Percentiles rank a stretch among this genome's conserved stretches.
Evolutionary conservation across 495 filamentous ascomycete genomes (phyloP).

Genomic region (Chaetomium cochliodes): DNA sequence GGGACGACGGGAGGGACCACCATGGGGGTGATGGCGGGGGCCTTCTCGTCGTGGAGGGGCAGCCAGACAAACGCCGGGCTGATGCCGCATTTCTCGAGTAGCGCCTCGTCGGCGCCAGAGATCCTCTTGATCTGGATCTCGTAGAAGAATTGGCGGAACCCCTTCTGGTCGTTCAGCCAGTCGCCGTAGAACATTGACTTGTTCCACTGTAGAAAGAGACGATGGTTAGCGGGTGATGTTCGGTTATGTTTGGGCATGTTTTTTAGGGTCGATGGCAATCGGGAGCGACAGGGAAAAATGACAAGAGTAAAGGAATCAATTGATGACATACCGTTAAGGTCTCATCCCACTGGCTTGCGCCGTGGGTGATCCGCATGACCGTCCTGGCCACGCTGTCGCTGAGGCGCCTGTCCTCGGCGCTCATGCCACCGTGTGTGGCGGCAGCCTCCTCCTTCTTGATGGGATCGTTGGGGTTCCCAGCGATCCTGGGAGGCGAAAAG

Average conservation of each 20-base stretch:
- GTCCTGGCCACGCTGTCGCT: constrained; percentile 12
- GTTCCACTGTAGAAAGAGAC: constrained; percentile 24
- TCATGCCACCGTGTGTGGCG: constrained; percentile 5
- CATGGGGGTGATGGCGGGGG: constrained; percentile 2
- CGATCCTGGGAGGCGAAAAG: constrained; percentile 6
- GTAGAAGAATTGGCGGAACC: constrained; percentile 24
- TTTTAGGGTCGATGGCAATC: not conserved
- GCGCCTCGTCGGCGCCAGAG: constrained; percentile 24
- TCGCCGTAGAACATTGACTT: constrained; percentile 28
- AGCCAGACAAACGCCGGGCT: constrained; percentile 20
- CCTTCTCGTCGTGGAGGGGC: constrained; percentile 16
- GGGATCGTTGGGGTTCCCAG: constrained; percentile 25
- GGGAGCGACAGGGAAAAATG: constrained; percentile 4
- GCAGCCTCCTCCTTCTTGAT: not conserved
- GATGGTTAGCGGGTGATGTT: constrained; percentile 6
- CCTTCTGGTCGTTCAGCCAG: constrained; percentile 21
- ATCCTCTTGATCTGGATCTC: constrained; percentile 37
- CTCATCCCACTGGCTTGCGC: constrained; percentile 8
- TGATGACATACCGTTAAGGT: not conserved
- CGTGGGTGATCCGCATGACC: constrained; percentile 13
- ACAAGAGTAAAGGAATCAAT: not conserved
- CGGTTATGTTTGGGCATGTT: too few species aligned
- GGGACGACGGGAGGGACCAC: not conserved
- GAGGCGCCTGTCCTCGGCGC: constrained; percentile 9
- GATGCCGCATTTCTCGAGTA: constrained; percentile 24